Base-by-base conservation (phyloP, 345 rosid genomes). In the Leavenworthia alabamica region DNA sequence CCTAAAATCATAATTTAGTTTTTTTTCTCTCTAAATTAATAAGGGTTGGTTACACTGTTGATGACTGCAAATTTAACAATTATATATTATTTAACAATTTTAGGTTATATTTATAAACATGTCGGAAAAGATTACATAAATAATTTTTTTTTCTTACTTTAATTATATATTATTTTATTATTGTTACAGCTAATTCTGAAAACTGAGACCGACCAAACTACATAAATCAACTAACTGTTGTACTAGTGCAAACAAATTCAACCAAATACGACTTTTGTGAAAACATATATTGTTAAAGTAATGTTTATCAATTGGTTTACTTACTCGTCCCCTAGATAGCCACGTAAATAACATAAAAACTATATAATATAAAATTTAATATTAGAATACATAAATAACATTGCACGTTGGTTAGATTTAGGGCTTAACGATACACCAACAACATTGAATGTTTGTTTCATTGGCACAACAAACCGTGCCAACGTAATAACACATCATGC, bases 101-200 rank as follows among this genome's bases (percentile, higher is more conserved):
- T 2, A 13, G 13, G 17, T 43, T 44, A 41, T 28, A 27, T 27
- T 27, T 14, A 49, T 28, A 51, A 29, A 50, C 11, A 40, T 17
- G 13, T 17, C 20, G 11, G 24, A 36, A 62, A 62, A 36, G 2
- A 14, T 35, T 61, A 23, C 56, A 14, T 15, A 35, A 35, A 24
- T 36, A 24, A 12, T 36, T 3, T 14, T 23, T 6, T 7, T 60
- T 15, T 46, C 17, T 11, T 50, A 39, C 41, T 52, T 50, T 36
- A 55, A 1, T 56, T 35, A 13, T 28, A 48, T 45, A 4, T 26
- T 47, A 22, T 10, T 14, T 35, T 27, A 19, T 32, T 58, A 50
- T 67, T 59, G 60, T 68, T 68, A 68, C 66, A 49, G 37, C 60
- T 59, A 59, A 68, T 58, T 68, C 37, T 68, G 42, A 35, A 27